Base-by-base conservation (phyloP, 257 asterid species). In the Solanum megistacrolobum region DNA sequence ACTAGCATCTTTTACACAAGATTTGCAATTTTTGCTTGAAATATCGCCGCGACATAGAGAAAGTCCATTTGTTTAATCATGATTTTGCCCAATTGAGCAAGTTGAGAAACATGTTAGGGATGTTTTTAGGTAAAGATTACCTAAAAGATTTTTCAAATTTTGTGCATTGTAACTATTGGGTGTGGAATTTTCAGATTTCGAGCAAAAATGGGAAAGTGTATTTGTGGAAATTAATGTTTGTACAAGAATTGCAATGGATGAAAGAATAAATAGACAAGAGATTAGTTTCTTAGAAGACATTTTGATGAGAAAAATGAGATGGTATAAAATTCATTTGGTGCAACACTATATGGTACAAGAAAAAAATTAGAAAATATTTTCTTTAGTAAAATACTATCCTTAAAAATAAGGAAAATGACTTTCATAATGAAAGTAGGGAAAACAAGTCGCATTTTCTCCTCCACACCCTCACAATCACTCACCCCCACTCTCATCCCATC, bases 11-110 rank as follows among this genome's bases (percentile, higher is more conserved):
- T 6, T 66, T 5, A 90, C 86, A 31, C 94, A 92, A 3, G 92
- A 7, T 12, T 69, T 23, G 11, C 93, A 92, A 78, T 85, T 86
- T 0, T 52, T 23, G 12, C 75, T 13, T 2, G 91, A 43, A 81
- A 87, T 86, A 83, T 92, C 93, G 1, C 93, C 92, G 0, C 93
- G 91, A 58, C 94, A 92, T 55, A 90, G 89, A 58, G 92, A 84
- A 79, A 92, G 89, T 23, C 91, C 93, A 34, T 82, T n/a, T 8
- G 79, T 88, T 68, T 46, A 86, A 86, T 89, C 73, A 0, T 46
- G 82, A 60, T 83, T n/a, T 48, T 31, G 88, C 35, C 93, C 92
- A 0, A 66, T 65, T 1, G 92, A 87, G 46, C 88, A 88, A 4
- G 65, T 69, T 12, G 90, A 88, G 76, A 88, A 89, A 11, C 92